Percentiles rank a stretch among this genome's conserved stretches.
These are phyloP conservation scores for Rhododendron ovatum DNA, from an alignment of 148 eudicot genomes.

Conservation along the genomic window DNA sequence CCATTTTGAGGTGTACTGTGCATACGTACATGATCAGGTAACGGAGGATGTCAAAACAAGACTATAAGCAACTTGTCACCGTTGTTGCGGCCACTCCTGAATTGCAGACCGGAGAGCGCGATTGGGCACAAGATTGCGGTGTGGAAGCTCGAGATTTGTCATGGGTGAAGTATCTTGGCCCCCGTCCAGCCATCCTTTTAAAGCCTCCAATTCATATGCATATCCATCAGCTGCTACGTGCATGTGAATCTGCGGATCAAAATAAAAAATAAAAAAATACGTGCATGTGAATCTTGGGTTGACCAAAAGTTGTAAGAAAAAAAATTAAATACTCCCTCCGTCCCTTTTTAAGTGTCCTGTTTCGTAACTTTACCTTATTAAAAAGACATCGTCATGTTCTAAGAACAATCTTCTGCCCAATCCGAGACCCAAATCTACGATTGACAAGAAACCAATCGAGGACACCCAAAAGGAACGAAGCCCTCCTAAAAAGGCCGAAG, in stretches of 20 bases:
- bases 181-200: slow-evolving; percentile 81
- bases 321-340: background rate
- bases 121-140: slow-evolving; percentile 62
- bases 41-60: background rate
- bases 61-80: slow-evolving; percentile 11
- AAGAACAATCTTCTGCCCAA: no score
- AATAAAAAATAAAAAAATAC: no score
- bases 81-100: slow-evolving; percentile 70
- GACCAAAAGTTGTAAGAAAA: background rate
- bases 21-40: background rate
- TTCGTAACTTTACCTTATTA: no score
- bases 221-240: slow-evolving; percentile 86
- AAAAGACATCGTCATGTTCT: no score
- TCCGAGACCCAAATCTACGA: no score
- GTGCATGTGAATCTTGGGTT: slow-evolving; percentile 43
- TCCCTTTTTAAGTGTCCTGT: no score
- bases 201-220: slow-evolving; percentile 84
- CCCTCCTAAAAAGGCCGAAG: no score
- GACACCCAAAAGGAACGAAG: no score
- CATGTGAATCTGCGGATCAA: no score
- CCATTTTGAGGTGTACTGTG: background rate
- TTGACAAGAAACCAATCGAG: no score
- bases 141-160: slow-evolving; percentile 59
- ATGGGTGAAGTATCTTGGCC: slow-evolving; percentile 82
- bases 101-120: slow-evolving; percentile 88